These are phyloP conservation scores for Lithospermum erythrorhizon DNA, from an alignment of 257 asterid species.

Conservation along the genomic window DNA sequence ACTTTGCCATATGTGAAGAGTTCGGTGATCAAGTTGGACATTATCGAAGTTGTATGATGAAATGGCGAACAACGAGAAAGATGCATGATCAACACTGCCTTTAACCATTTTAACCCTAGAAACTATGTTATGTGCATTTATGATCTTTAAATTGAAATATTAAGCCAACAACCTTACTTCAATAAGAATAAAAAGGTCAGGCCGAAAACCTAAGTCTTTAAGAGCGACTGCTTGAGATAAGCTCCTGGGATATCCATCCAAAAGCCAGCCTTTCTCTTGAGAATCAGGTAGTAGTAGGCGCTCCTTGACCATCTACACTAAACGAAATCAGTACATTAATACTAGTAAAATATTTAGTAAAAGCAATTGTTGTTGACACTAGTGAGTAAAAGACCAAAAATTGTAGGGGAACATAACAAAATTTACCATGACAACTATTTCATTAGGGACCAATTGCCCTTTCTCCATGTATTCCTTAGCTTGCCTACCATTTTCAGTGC, in stretches of 20 bases:
- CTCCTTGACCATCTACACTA: slow-evolving; percentile 76
- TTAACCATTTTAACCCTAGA: no score
- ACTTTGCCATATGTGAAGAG: no score
- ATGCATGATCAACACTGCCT: no score
- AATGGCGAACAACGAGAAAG: no score
- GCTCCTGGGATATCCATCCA: slow-evolving; percentile 96
- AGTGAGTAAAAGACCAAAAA: background rate
- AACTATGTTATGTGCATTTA: background rate
- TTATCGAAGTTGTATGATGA: no score
- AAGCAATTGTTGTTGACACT: background rate
- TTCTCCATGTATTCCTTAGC: slow-evolving; percentile 92
- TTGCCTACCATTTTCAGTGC: slow-evolving; percentile 80
- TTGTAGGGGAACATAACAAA: background rate
- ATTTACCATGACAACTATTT: slow-evolving; percentile 82
- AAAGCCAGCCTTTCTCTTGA: slow-evolving; percentile 80
- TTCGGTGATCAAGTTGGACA: no score
- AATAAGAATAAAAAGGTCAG: slow-evolving; percentile 87
- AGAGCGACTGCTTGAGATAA: slow-evolving; percentile 84
- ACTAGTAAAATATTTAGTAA: background rate
- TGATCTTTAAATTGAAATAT: background rate
- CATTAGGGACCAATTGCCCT: slow-evolving; percentile 92
- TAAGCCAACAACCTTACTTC: slow-evolving; percentile 51
- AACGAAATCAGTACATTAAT: slow-evolving; percentile 7
- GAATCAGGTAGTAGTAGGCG: slow-evolving; percentile 63
- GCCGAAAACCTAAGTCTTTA: slow-evolving; percentile 58